Conservation (phyloP, 495 filamentous ascomycete species). For the Podospora didyma region DNA sequence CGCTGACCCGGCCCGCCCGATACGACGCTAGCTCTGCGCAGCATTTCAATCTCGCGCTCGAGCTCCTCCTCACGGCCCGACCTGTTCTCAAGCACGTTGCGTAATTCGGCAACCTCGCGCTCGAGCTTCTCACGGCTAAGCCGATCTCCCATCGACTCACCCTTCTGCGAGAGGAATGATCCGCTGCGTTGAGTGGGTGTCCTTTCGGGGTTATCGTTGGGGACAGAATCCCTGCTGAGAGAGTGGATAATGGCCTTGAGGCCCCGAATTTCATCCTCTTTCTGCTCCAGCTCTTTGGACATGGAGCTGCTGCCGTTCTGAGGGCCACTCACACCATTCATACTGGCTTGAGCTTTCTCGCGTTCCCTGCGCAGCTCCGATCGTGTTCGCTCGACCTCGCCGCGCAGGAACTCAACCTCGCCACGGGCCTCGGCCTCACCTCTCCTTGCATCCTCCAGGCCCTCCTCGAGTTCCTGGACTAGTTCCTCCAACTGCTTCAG, state of each 20-base stretch:
- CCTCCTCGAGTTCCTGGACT: constrained; percentile 94
- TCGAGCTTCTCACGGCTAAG: constrained; percentile 62
- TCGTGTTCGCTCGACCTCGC: constrained; percentile 92
- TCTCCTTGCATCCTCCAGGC: constrained; percentile 87
- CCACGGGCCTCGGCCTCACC: constrained; percentile 97
- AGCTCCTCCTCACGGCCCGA: constrained; percentile 80
- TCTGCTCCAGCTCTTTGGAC: constrained; percentile 81
- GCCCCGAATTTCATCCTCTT: constrained; percentile 94
- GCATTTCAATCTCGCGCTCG: constrained; percentile 74
- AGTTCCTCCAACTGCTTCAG: constrained; percentile 93
- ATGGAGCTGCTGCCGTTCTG: constrained; percentile 38
- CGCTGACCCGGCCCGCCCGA: constrained; percentile 26
- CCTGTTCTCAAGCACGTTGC: constrained; percentile 65
- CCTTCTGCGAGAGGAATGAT: constrained; percentile 32
- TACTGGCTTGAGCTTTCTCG: constrained; percentile 73
- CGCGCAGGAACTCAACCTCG: constrained; percentile 93
- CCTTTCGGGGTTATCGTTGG: constrained; percentile 42
- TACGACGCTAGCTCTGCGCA: constrained; percentile 44
- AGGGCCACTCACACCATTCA: constrained; percentile 47
- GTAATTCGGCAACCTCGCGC: constrained; percentile 71
- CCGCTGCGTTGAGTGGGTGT: constrained; percentile 39
- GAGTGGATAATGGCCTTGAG: constrained; percentile 98
- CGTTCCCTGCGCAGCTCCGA: constrained; percentile 83
- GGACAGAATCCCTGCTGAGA: constrained; percentile 68
- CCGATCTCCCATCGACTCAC: constrained; percentile 56